phyloP scores from a whole-genome alignment of 2,329 filamentous ascomycete genomes.

The Aspergillus fumigatiaffinis region DNA sequence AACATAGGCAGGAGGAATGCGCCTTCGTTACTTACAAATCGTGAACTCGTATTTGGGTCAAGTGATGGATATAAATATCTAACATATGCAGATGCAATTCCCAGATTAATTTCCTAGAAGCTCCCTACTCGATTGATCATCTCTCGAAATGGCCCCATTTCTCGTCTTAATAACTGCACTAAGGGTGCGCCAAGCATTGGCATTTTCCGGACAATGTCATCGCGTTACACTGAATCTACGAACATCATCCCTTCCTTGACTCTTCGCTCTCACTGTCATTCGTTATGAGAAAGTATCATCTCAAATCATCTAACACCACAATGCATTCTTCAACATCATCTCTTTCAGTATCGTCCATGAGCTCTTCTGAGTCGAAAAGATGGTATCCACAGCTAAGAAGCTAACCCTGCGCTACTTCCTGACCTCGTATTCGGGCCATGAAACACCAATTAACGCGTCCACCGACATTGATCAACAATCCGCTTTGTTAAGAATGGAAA shows the following conservation, averaged over 20 bases:
- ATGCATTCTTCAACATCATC: background rate
- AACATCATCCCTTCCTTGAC: too few relatives aligned
- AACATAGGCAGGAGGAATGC: background rate
- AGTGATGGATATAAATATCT: background rate
- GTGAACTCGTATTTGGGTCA: background rate
- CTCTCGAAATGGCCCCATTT: background rate
- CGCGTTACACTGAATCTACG: too few relatives aligned
- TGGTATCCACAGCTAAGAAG: background rate
- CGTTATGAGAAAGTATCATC: background rate
- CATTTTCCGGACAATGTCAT: background rate
- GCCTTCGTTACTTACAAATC: background rate
- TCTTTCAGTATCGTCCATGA: too few relatives aligned
- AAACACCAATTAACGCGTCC: background rate
- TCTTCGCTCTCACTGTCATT: background rate
- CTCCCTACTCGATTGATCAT: background rate
- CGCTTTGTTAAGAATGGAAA: slow-evolving; percentile 1
- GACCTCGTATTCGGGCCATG: slow-evolving; percentile 5
- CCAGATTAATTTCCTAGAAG: background rate
- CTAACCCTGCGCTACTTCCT: background rate
- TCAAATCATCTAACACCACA: background rate
- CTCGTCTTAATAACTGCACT: background rate
- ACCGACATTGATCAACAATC: background rate
- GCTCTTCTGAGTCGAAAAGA: background rate
- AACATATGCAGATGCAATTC: background rate
- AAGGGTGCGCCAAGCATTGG: background rate